Base-by-base conservation (phyloP, 2,329 filamentous ascomycete species). In the Pseudogymnoascus sp. region DNA sequence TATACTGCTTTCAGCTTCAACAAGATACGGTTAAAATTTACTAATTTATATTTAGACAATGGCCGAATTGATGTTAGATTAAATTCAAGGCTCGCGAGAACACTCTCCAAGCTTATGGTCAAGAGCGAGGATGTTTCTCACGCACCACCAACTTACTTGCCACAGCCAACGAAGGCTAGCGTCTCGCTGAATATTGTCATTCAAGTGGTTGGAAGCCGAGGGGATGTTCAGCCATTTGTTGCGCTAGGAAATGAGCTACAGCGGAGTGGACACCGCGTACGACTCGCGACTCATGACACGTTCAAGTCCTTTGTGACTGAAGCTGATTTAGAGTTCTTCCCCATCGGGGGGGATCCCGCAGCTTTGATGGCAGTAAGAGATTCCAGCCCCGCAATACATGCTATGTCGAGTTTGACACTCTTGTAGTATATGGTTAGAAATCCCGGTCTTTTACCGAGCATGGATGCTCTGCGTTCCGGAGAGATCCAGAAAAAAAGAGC, bases 401-500 rank as follows among this genome's bases (percentile, higher is more conserved):
- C 3, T 29, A 29, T 29, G 6, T 26, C 5, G 29, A 29, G 7
- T 16, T 23, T 51, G 23, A 51, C 45, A 11, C 45, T 29, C 12
- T 16, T 51, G 45, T 34, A 84, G n/a, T 95, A 92, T 71, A 95
- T 95, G 90, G 90, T 93, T 57, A 92, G 91, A 74, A 89, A 93
- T 68, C 90, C 91, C 0, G 89, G 90, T 0, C 78, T 96, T 31
- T 90, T 95, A 84, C 91, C 91, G 1, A 87, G 87, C 0, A 83
- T 93, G 66, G 85, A 91, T 60, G 86, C 87, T 0, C 76, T 95
- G 60, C 73, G 67, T 34, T 75, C 69, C 66, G 90, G 90, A 2
- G 90, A 93, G 71, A 83, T 96, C 60, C 85, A 81, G 54, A 86
- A 86, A 73, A 81, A 89, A 36, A 81, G 90, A 12, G 84, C 81